These are phyloP conservation scores for Aphelidium insulamus DNA, from an alignment of 371 early-diverging fungal genomes.

Conservation along the genomic window DNA sequence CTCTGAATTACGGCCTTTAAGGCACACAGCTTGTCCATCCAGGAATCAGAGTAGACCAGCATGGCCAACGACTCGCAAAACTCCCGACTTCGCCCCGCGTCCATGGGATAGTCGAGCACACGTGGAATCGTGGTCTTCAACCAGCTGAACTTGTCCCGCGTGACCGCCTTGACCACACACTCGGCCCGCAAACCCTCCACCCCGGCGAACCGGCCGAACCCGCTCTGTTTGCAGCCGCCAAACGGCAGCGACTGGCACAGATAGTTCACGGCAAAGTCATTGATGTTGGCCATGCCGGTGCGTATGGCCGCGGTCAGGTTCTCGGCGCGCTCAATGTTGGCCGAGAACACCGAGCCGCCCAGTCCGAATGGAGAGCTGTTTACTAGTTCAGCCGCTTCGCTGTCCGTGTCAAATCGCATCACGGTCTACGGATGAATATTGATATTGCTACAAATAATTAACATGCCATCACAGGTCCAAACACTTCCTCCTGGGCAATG, in stretches of 20 bases:
- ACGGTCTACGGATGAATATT: too few relatives aligned
- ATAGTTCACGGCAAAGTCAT: slow-evolving; percentile 68
- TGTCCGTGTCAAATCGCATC: slow-evolving; percentile 42
- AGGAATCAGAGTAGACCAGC: too few relatives aligned
- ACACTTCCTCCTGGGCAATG: slow-evolving; percentile 48
- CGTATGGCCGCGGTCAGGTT: slow-evolving; percentile 33
- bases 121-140: slow-evolving; percentile 47
- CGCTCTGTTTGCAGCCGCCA: slow-evolving; percentile 57
- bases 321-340: slow-evolving; percentile 32
- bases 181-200: slow-evolving; percentile 47
- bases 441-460: too few relatives aligned
- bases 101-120: slow-evolving; percentile 35
- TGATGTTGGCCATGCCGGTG: slow-evolving; percentile 61
- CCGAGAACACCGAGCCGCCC: slow-evolving; percentile 56
- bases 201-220: slow-evolving; percentile 58
- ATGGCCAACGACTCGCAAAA: too few relatives aligned
- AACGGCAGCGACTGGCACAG: slow-evolving; percentile 61
- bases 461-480: slow-evolving; percentile 71
- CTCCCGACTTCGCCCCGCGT: too few relatives aligned
- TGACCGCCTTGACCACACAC: slow-evolving; percentile 44
- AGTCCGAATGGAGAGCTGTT: slow-evolving; percentile 51
- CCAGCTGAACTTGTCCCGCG: slow-evolving; percentile 37
- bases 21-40: too few relatives aligned
- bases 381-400: slow-evolving; percentile 44
- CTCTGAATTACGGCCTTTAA: too few relatives aligned